These are phyloP conservation scores for Aspergillus sp. DNA, from an alignment of 2,329 filamentous ascomycete genomes.

Conservation along the genomic window DNA sequence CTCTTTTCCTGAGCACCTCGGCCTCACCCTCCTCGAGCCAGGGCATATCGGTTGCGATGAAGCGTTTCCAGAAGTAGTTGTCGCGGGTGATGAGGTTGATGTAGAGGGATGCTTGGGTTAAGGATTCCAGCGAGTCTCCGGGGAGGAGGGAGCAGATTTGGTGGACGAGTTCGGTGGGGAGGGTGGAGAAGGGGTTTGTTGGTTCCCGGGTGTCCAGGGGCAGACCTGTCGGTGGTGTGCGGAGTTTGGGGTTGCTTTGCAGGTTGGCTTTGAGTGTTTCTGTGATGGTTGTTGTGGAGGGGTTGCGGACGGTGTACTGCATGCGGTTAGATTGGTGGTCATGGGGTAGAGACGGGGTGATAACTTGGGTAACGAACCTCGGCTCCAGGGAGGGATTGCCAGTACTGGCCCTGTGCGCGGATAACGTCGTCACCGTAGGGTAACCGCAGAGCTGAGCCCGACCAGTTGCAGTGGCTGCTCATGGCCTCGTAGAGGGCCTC, in stretches of 20 bases:
- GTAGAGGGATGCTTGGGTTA: constrained; percentile 24
- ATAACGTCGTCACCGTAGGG: constrained; percentile 24
- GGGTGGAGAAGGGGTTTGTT: constrained; percentile 21
- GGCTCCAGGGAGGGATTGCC: constrained; percentile 28
- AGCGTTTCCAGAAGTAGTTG: constrained; percentile 27
- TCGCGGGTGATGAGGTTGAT: constrained; percentile 25
- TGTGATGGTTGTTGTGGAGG: constrained; percentile 19
- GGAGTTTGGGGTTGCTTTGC: constrained; percentile 14
- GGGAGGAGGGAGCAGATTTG: constrained; percentile 27
- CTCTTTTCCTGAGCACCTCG: not conserved
- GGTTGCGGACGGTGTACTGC: constrained; percentile 26
- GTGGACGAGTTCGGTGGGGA: constrained; percentile 25
- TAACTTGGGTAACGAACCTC: constrained; percentile 18
- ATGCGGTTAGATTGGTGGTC: not conserved
- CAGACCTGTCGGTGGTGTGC: constrained; percentile 10
- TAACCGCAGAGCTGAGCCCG: constrained; percentile 21
- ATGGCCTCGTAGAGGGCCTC: constrained; percentile 25
- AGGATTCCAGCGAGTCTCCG: constrained; percentile 21
- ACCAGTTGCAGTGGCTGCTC: constrained; percentile 20
- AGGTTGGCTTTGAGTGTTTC: constrained; percentile 16
- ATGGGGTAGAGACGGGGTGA: not conserved
- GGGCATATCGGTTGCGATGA: constrained; percentile 27
- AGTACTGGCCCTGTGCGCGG: constrained; percentile 28
- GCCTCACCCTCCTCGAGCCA: constrained; percentile 25
- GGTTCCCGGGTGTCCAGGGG: constrained; percentile 17